Base-by-base conservation (phyloP, 805 yeast species). In the Pichia heedii region DNA sequence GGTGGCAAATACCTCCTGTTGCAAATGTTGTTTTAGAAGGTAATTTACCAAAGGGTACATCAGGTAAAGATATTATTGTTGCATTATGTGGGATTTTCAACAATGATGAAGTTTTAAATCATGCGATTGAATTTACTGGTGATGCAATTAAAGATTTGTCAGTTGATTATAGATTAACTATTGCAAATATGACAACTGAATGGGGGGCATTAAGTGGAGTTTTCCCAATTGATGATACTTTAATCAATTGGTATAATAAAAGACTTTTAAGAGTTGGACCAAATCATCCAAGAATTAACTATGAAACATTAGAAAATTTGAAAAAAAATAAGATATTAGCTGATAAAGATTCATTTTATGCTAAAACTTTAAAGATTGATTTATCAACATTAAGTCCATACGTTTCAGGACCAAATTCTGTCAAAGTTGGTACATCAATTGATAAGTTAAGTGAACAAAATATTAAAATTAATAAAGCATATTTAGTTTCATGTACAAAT, bases 1-100 rank as follows among this genome's bases (percentile, higher is more conserved):
- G 99, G 99, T 93, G 98, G 98, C 98, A 94, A 75, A 86, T 93
- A 43, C 99, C 99, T 3, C 97, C 98, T 0, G 97, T 93, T 21
- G 98, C 97, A 30, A 78, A 80, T 56, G 97, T 93, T 10, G 94
- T 86, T 62, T 73, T 93, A 44, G 70, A 74, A 51, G 96, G 96
- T 36, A 64, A 75, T 52, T 73, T 93, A 46, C 96, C 94, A 12
- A 66, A 73, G 40, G 96, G 96, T 16, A 88, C 86, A 16, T 79
- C 95, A 3, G 99, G 99, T 49, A 93, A 93, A 64, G 99, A 93
- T 66, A 93, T 93, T 40, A 93, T 93, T 61, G 95, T 94, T 20
- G 93, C 97, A 0, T 72, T 93, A 36, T 93, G 99, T 70, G 99
- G 98, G 40, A 69, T 81, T 22, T 81, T 89, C 72, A 87, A 88